Evolutionary conservation across 495 filamentous ascomycete genomes (phyloP).

Genomic region (Penicillium canariense): DNA sequence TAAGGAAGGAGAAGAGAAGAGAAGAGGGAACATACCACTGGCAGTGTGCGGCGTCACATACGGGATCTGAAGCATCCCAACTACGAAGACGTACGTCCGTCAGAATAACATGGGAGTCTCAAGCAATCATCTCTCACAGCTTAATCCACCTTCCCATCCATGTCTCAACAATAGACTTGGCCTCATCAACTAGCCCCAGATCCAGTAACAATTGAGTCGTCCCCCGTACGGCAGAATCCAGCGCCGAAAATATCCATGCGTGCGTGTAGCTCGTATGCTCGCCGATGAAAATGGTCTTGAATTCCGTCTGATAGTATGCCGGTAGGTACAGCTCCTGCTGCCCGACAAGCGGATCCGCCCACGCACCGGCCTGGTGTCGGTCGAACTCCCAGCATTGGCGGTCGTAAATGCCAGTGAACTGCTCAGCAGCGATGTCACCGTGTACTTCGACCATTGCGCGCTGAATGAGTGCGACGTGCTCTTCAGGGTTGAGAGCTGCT

Average conservation of each 20-base stretch:
- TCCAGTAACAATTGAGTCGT: conserved; percentile 64
- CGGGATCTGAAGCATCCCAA: no score
- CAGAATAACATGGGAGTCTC: no score
- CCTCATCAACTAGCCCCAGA: conserved; percentile 67
- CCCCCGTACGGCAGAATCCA: conserved; percentile 65
- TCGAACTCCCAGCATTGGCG: conserved; percentile 61
- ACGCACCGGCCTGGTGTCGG: conserved; percentile 50
- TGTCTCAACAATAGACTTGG: conserved; percentile 57
- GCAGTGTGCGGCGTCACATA: no score
- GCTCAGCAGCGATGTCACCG: conserved; percentile 51
- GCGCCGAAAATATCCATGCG: conserved; percentile 67
- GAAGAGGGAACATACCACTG: no score
- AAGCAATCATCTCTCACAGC: conserved; percentile 9
- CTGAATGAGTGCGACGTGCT: conserved; percentile 55
- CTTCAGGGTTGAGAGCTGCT: conserved; percentile 43
- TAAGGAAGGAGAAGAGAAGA: no score
- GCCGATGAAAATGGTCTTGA: conserved; percentile 64
- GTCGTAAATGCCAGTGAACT: conserved; percentile 59
- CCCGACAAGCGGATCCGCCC: conserved; percentile 55
- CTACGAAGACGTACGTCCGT: no score
- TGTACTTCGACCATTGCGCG: conserved; percentile 61
- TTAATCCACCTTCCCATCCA: conserved; percentile 70
- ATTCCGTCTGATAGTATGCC: conserved; percentile 66
- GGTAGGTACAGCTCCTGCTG: conserved; percentile 67
- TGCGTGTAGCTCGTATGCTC: conserved; percentile 75